phyloP scores from a whole-genome alignment of 495 filamentous ascomycete species.

The Podospora australis region DNA sequence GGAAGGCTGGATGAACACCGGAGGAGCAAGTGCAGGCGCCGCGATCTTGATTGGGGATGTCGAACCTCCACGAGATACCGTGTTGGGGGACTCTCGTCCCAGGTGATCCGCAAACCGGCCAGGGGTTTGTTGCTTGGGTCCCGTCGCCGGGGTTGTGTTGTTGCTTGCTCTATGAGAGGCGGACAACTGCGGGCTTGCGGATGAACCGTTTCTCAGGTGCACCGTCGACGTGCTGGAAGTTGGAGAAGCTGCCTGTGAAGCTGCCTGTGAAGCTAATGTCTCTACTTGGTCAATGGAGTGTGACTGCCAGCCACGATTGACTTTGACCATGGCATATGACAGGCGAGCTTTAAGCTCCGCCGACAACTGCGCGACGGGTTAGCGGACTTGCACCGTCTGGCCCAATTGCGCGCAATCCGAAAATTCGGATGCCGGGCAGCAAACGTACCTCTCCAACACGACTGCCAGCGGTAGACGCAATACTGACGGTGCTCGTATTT shows the following conservation, averaged over 20 bases:
- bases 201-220: slow-evolving; percentile 42
- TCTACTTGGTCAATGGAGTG: slow-evolving; percentile 65
- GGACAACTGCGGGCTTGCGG: slow-evolving; percentile 39
- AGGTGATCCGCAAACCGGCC: slow-evolving; percentile 9
- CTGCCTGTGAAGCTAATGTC: slow-evolving; percentile 55
- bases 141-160: slow-evolving; percentile 26
- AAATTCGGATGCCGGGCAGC: not conserved
- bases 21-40: slow-evolving; percentile 27
- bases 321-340: slow-evolving; percentile 84
- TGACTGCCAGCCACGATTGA: slow-evolving; percentile 77
- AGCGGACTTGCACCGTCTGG: not conserved
- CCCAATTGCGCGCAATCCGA: too few relatives aligned
- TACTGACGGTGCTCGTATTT: slow-evolving; percentile 56
- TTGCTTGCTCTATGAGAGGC: slow-evolving; percentile 27
- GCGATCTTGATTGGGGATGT: slow-evolving; percentile 22
- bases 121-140: slow-evolving; percentile 18
- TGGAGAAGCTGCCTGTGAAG: slow-evolving; percentile 55
- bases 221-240: slow-evolving; percentile 49
- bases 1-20: slow-evolving; percentile 30
- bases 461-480: slow-evolving; percentile 49
- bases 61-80: slow-evolving; percentile 19
- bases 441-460: slow-evolving; percentile 67
- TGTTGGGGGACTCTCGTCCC: slow-evolving; percentile 13
- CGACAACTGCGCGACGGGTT: slow-evolving; percentile 52
- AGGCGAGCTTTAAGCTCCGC: slow-evolving; percentile 70